These are phyloP conservation scores for Pseudogymnoascus sp. DNA, from an alignment of 2,329 filamentous ascomycete genomes.

Conservation along the genomic window DNA sequence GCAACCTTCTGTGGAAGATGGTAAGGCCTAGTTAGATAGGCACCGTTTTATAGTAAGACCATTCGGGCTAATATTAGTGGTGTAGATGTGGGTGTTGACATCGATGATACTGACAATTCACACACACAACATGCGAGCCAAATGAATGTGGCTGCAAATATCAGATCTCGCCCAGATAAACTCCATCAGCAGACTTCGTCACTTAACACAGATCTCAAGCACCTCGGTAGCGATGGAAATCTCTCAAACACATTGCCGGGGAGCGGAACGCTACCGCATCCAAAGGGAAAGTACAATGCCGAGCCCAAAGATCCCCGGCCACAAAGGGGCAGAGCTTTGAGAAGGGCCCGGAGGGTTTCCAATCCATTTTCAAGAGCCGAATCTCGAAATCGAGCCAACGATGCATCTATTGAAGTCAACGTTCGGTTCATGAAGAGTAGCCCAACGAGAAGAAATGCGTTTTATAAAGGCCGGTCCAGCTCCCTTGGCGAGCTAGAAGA, in stretches of 20 bases:
- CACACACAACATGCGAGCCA: too few species aligned
- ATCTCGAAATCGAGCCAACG: conserved; percentile 17
- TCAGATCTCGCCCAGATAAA: neutral
- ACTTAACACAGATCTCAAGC: neutral
- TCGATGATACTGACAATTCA: neutral
- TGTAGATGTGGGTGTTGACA: neutral
- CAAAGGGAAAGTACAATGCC: neutral
- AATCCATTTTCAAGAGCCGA: conserved; percentile 24
- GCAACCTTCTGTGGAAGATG: neutral
- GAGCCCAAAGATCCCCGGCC: neutral
- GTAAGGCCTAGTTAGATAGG: neutral
- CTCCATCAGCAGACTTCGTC: neutral
- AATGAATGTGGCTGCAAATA: neutral
- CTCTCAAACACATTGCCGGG: neutral
- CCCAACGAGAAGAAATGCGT: conserved; percentile 15
- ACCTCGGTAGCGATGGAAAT: neutral
- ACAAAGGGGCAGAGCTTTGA: conserved; percentile 21
- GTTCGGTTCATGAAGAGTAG: conserved; percentile 20
- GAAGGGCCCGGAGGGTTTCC: conserved; percentile 15
- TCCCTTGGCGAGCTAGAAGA: conserved; percentile 21
- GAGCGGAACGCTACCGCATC: neutral
- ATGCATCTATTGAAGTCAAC: conserved; percentile 23
- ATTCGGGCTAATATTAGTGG: neutral
- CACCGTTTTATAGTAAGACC: neutral
- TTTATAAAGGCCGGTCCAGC: neutral